phyloP scores from a whole-genome alignment of 2,329 filamentous ascomycete genomes.

The Monosporascus sp. region DNA sequence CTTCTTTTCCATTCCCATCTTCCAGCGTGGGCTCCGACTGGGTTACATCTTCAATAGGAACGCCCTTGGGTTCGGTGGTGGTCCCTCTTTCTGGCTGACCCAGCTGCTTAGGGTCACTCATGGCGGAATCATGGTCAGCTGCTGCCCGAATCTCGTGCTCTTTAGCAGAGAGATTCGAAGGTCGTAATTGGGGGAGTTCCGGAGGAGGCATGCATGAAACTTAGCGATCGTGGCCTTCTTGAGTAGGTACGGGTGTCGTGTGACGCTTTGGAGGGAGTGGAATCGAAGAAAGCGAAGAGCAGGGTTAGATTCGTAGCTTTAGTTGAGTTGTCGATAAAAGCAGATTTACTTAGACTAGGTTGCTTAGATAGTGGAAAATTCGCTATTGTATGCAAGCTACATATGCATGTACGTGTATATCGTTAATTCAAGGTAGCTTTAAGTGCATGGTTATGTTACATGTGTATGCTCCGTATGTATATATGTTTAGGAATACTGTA shows the following conservation, averaged over 20 bases:
- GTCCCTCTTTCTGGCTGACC: slow-evolving; percentile 12
- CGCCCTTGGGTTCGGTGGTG: slow-evolving; percentile 8
- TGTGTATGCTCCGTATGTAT: neutral
- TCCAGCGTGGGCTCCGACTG: slow-evolving; percentile 1
- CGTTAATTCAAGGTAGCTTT: neutral
- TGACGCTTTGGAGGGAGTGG: slow-evolving; percentile 1
- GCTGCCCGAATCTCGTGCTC: slow-evolving; percentile 12
- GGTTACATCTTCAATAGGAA: slow-evolving; percentile 6
- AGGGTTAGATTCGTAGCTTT: no score
- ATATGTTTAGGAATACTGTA: neutral
- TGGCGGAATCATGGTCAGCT: slow-evolving; percentile 26
- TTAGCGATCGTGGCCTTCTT: neutral
- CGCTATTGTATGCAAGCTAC: no score
- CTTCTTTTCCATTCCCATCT: neutral
- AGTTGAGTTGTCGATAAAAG: no score
- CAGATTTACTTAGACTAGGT: no score
- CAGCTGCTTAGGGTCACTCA: slow-evolving; percentile 21
- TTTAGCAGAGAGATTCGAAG: slow-evolving; percentile 13
- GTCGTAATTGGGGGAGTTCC: slow-evolving; percentile 16
- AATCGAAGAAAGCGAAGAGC: neutral
- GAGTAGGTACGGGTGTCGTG: neutral
- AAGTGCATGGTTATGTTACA: neutral
- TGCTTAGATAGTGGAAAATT: no score
- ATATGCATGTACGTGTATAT: neutral
- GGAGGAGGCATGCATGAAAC: slow-evolving; percentile 26